These are phyloP conservation scores for Mediolabrus comicus DNA, from an alignment of 108 stramenopile genomes.

Conservation along the genomic window DNA sequence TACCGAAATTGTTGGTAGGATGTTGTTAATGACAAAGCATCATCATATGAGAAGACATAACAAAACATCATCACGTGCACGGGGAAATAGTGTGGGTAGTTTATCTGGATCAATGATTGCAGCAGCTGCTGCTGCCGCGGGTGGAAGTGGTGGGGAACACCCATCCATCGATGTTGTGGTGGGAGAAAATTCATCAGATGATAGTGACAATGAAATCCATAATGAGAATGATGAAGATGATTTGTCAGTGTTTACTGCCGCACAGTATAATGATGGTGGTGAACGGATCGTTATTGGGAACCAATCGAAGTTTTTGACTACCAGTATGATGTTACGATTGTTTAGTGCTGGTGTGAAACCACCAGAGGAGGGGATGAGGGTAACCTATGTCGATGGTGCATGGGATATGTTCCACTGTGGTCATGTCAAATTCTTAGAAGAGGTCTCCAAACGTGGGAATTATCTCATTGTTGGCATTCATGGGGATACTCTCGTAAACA, in stretches of 20 bases:
- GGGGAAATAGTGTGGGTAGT: constrained; percentile 31
- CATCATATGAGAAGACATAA: constrained; percentile 71
- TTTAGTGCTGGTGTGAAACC: constrained; percentile 88
- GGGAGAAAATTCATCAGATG: constrained; percentile 5
- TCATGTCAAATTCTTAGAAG: constrained; percentile 90
- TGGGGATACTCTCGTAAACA: constrained; percentile 92
- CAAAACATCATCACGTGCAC: constrained; percentile 1
- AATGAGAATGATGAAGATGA: constrained; percentile 14
- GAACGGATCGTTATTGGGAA: constrained; percentile 35
- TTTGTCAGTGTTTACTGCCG: constrained; percentile 18
- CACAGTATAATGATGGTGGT: constrained; percentile 12
- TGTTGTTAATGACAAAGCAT: constrained; percentile 91
- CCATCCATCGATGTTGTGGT: no score
- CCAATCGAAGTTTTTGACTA: constrained; percentile 92
- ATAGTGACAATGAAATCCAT: constrained; percentile 45
- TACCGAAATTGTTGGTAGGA: constrained; percentile 99
- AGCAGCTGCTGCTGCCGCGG: background rate
- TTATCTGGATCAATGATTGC: constrained; percentile 17
- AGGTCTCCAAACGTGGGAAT: constrained; percentile 83
- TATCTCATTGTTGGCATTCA: constrained; percentile 98
- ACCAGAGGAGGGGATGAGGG: constrained; percentile 80
- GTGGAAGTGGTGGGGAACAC: background rate
- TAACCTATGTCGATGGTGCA: constrained; percentile 97
- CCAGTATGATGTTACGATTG: constrained; percentile 86
- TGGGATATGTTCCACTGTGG: constrained; percentile 99